Evolutionary conservation across 352 stramenopile species (phyloP), one percentile per base, ranked within the genome.

Genomic region (Globisporangium echinulatum): DNA sequence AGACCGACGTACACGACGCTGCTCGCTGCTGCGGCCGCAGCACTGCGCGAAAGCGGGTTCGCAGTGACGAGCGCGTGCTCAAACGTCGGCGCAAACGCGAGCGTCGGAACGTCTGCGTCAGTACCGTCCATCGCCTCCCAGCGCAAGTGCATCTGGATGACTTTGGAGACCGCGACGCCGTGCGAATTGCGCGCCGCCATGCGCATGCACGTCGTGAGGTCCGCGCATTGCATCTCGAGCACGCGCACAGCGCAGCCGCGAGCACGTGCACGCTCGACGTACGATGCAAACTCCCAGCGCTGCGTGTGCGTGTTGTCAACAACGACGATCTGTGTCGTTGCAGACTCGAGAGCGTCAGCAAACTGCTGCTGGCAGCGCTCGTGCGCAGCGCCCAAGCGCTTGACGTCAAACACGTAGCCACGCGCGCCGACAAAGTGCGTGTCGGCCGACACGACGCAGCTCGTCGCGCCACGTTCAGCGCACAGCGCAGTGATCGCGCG

Each of bases 291-390:
- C 59, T 90, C 82, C 81, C 82, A 89, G 33, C 52, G 55, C 56
- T 87, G 79, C 3, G 81, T 89, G 56, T 79, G 78, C 0, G 82
- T 90, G 54, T 92, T 92, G 58, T 92, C 82, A 5, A 90, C 74
- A 7, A 92, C n/a, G 36, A 92, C 49, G 38, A 92, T 55, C 3
- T 8, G 61, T 58, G 7, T 36, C 25, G 33, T 53, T 44, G 14
- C 58, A 44, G 13, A 15, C 7, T 62, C 17, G 25, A 88, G 19
- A 15, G 75, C 75, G 25, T 62, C 55, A 0, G 62, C 60, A 57
- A 89, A 90, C 10, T 66, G 52, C 3, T 44, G 40, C 61, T 80
- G 77, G 53, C 74, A 87, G 15, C 59, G 52, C 10, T 72, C 73
- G 56, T 92, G 82, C 7, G 79, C 82, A 9, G 63, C 62, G 13